A percentile compares a stretch with the other conserved stretches of the same genome.
phyloP scores from a whole-genome alignment of 1,284 basidiomycete species.

The Ganoderma multipileum region DNA sequence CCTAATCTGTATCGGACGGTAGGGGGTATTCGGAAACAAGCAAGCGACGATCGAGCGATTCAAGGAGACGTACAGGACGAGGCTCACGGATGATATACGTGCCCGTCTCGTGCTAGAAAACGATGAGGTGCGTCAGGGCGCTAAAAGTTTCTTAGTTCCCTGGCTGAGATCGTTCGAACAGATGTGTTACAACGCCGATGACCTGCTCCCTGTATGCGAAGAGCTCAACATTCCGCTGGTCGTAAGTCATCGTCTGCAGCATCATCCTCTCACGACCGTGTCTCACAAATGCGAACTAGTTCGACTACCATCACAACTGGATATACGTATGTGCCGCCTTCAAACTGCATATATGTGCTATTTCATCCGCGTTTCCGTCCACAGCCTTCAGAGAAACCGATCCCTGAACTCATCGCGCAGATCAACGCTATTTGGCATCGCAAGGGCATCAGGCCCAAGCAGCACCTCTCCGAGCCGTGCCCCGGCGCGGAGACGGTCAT shows the following conservation, averaged over 20 bases:
- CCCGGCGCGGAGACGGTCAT: conserved; percentile 79
- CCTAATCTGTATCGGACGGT: not conserved
- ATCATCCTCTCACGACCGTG: not conserved
- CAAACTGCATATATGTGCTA: no score
- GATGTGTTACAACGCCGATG: conserved; percentile 90
- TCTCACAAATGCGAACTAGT: conserved; percentile 21
- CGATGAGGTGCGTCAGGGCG: conserved; percentile 68
- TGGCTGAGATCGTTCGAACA: conserved; percentile 37
- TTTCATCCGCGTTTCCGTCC: conserved; percentile 27
- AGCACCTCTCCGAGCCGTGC: conserved; percentile 86
- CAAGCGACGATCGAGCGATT: conserved; percentile 73
- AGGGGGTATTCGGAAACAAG: conserved; percentile 87
- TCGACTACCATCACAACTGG: conserved; percentile 83
- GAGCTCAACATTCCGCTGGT: conserved; percentile 84
- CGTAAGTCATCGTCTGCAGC: conserved; percentile 42
- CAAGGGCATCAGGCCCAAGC: conserved; percentile 85
- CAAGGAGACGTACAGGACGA: conserved; percentile 68
- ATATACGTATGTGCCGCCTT: conserved; percentile 49
- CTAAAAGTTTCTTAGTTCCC: not conserved
- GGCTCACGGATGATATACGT: conserved; percentile 70
- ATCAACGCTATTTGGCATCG: conserved; percentile 79
- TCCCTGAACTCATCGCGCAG: conserved; percentile 68
- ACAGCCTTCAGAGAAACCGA: conserved; percentile 60
- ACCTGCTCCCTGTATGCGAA: conserved; percentile 83
- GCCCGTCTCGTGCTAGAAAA: conserved; percentile 88